Evolutionary conservation across 1,284 basidiomycete genomes (phyloP), one percentile per base, ranked within the genome.

Genomic region (Thecaphora thlaspeos): DNA sequence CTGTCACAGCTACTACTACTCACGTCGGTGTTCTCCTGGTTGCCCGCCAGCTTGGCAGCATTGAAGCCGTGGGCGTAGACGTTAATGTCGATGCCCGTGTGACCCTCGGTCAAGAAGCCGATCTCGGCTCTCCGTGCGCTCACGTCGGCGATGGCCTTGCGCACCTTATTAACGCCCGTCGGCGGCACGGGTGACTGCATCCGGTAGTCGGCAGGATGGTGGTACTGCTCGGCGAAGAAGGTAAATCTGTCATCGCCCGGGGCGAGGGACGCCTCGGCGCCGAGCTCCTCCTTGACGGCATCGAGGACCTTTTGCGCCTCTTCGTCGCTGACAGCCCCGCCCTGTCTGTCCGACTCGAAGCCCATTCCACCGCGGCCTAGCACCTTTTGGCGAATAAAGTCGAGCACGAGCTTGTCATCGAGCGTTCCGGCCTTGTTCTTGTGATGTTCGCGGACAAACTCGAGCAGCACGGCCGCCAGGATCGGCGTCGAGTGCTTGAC

Each of bases 71-170:
- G 64, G 23, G 75, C 76, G 46, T 79, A 80, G 3, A 80, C 68
- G 32, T 79, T 78, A 40, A 80, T 78, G 48, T 80, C 79, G 30
- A 80, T 73, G n/a, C 77, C 79, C 18, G 75, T 77, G 48, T 80
- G 79, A 0, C 79, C 79, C n/a, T 71, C 65, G 0, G 78, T 80
- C 4, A 70, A 73, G 76, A 79, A 80, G 0, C 79, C 79, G 21
- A 80, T 53, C 45, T 80, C 78, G 21, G 79, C 79, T 26, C 79
- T 52, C 22, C 77, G 50, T 9, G 62, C 60, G 14, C 57, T 56
- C 26, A 66, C 51, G 34, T 68, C 59, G 18, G 66, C 64, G 41
- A 71, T 61, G 23, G 52, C 57, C 7, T 48, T 47, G 2, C 68
- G 46, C 28, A 65, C 57, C 19, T 46, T 55, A 17, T 54, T 61